Evolutionary conservation across 1,284 basidiomycete genomes (phyloP), one percentile per base, ranked within the genome.

Genomic region (Cutaneotrichosporon cutaneum): DNA sequence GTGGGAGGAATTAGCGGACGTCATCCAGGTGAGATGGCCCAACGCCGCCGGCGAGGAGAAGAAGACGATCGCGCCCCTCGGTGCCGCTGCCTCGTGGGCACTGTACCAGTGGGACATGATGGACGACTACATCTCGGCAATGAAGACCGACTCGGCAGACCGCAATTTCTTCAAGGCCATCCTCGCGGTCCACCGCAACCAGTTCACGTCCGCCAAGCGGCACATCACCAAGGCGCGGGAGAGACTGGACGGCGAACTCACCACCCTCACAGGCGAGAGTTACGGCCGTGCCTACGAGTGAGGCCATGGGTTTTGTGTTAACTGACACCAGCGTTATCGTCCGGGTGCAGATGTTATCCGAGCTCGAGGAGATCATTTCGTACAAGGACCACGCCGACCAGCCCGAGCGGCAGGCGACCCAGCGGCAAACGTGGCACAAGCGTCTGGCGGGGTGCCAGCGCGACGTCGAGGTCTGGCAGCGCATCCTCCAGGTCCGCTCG

Each of bases 401-500:
- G 71, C 90, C 93, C 2, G 93, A 96, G 68, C 87, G 94, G 33
- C 93, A 93, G 73, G 84, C 82, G 62, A 87, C 85, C 6, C 93
- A 94, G 82, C 85, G 90, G 56, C 90, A 88, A 78, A 96, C 94
- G 0, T 97, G 94, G 94, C 92, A 94, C 87, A 94, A 92, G 76
- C 70, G 92, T 63, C 80, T 99, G 47, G 90, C 93, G 81, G 96
- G 94, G 2, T 98, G 95, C 78, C 94, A 99, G 76, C 91, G 93
- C 18, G 96, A 99, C 70, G 96, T 99, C 21, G 96, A 99, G 78
- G 94, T 97, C 4, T 99, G 96, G 96, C 96, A 99, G 80, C 88
- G 95, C 24, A 93, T 99, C 54, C 82, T 99, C 18, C 95, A 98
- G 81, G 93, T 99, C 44, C 87, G 96, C 62, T 93, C 94, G 0